Conservation (phyloP, 176 grass and related monocot genomes). For the Oryza nivara region DNA sequence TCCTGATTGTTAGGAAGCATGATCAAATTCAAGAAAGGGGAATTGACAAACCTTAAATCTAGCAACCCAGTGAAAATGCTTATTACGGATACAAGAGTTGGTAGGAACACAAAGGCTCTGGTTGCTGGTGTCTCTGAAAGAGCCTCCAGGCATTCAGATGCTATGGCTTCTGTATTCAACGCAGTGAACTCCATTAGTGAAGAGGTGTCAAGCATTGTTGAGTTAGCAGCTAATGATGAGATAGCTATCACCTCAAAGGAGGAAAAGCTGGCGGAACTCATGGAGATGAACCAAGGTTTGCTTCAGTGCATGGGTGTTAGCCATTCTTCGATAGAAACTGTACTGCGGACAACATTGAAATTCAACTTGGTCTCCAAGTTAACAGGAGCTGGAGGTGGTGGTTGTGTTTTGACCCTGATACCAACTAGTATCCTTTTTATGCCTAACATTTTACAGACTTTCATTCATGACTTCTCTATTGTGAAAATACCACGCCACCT, state of each 20-base stretch:
- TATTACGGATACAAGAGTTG: constrained; percentile 85
- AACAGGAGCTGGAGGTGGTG: constrained; percentile 92
- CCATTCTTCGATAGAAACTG: constrained; percentile 78
- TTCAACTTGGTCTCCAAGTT: constrained; percentile 84
- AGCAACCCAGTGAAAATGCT: constrained; percentile 80
- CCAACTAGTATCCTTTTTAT: constrained; percentile 81
- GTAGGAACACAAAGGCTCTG: constrained; percentile 87
- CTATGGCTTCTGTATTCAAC: constrained; percentile 70
- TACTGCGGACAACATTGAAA: constrained; percentile 68
- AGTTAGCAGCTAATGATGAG: constrained; percentile 63
- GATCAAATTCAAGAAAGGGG: constrained; percentile 93
- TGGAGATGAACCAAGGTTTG: constrained; percentile 98
- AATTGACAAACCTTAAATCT: constrained; percentile 59
- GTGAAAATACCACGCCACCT: not conserved
- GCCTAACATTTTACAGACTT: constrained; percentile 1
- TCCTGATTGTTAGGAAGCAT: constrained; percentile 62
- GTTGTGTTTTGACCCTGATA: constrained; percentile 88
- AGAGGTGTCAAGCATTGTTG: constrained; percentile 67
- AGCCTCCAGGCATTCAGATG: constrained; percentile 66
- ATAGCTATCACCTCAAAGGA: constrained; percentile 66
- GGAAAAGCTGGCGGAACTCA: constrained; percentile 82
- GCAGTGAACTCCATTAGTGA: constrained; percentile 82
- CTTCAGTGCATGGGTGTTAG: constrained; percentile 92
- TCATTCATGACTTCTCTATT: constrained; percentile 5
- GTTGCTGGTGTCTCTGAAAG: constrained; percentile 81